phyloP scores from a whole-genome alignment of 257 asterid genomes.

The Lycium ferocissimum region DNA sequence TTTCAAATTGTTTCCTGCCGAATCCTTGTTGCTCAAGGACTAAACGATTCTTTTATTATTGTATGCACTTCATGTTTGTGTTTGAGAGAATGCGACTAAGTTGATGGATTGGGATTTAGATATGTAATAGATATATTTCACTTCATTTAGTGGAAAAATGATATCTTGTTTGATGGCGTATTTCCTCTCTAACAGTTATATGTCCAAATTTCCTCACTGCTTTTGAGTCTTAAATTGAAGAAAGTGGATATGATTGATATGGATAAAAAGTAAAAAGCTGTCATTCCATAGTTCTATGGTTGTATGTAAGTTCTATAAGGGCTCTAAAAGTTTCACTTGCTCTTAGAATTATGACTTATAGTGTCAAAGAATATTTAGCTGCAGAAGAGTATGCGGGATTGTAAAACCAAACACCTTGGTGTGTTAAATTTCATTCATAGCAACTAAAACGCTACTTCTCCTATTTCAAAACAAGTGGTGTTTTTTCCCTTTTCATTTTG shows the following conservation, averaged over 20 bases:
- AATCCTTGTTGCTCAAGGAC: constrained; percentile 23
- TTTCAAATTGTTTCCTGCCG: neutral
- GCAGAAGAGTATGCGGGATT: neutral
- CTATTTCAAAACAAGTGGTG: no score
- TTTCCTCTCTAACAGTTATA: neutral
- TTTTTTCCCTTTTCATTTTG: no score
- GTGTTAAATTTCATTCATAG: no score
- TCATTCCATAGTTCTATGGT: neutral
- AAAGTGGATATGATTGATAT: neutral
- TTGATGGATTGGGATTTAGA: constrained; percentile 14
- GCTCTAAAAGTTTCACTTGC: neutral
- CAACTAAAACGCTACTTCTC: no score
- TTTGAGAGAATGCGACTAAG: constrained; percentile 5
- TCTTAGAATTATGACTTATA: neutral
- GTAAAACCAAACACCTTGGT: no score
- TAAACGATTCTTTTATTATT: constrained; percentile 25
- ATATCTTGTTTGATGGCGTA: neutral
- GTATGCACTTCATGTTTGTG: constrained; percentile 21
- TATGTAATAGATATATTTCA: neutral
- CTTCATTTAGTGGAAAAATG: constrained; percentile 22
- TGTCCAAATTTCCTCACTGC: neutral
- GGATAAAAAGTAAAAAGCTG: neutral
- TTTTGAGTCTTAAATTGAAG: neutral
- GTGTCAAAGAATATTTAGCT: neutral
- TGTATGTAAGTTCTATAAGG: neutral